Evolutionary conservation across 2,329 filamentous ascomycete species (phyloP).

Genomic region (Aureobasidium leucospermi): DNA sequence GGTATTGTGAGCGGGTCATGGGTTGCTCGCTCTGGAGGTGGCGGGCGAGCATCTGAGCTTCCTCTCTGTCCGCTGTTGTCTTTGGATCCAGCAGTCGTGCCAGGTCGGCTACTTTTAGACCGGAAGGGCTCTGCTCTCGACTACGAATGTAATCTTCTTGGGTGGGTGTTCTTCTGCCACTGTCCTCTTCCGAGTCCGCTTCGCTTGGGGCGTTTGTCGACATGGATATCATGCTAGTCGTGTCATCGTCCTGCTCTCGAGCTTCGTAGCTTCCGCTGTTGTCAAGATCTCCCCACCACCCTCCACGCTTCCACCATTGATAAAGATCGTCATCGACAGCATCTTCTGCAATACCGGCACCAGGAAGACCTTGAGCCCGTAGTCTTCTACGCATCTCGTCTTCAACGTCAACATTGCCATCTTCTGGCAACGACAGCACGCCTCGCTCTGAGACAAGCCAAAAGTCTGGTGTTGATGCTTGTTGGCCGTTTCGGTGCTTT

Average conservation of each 20-base stretch:
- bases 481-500: conserved; percentile 17
- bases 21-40: conserved; percentile 66
- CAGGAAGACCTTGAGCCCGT: conserved; percentile 19
- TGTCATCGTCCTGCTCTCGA: conserved; percentile 51
- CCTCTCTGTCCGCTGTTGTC: conserved; percentile 67
- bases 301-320: conserved; percentile 73
- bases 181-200: conserved; percentile 36
- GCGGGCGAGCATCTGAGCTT: conserved; percentile 72
- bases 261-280: conserved; percentile 70
- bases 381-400: conserved; percentile 63
- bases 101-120: conserved; percentile 61
- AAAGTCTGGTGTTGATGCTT: conserved; percentile 36
- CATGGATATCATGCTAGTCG: conserved; percentile 72
- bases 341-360: conserved; percentile 49
- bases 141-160: conserved; percentile 49
- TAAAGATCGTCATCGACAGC: conserved; percentile 70
- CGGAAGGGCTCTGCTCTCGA: conserved; percentile 52
- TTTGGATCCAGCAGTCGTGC: conserved; percentile 75
- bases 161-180: conserved; percentile 64
- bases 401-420: conserved; percentile 71
- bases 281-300: conserved; percentile 79
- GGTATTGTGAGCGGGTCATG: conserved; percentile 75
- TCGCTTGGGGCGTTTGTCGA: conserved; percentile 39
- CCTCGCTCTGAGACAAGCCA: conserved; percentile 47
- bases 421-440: conserved; percentile 48